phyloP scores from a whole-genome alignment of 2,329 filamentous ascomycete genomes.

The Parasarocladium wereldwijsianum region DNA sequence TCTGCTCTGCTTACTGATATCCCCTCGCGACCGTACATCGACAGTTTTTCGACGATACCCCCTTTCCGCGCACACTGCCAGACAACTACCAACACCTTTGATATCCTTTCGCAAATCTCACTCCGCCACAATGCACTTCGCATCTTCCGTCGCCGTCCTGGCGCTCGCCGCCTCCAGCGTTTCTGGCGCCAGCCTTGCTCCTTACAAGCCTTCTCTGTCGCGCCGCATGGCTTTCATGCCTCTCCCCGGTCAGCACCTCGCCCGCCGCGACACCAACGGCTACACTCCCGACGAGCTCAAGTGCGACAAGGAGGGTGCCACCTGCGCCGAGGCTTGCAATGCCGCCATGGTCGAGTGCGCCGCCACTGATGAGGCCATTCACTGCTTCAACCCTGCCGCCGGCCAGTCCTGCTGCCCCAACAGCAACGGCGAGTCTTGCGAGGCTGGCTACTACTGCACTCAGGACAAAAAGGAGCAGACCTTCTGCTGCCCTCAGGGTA shows the following conservation, averaged over 20 bases:
- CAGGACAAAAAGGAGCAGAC: constrained; percentile 33
- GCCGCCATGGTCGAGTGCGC: constrained; percentile 32
- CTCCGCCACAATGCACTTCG: constrained; percentile 20
- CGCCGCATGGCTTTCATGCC: constrained; percentile 18
- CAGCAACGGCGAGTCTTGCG: constrained; percentile 44
- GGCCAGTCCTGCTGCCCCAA: constrained; percentile 43
- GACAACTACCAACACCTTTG: not conserved
- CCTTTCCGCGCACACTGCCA: too few relatives aligned
- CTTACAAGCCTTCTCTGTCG: constrained; percentile 17
- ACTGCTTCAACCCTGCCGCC: constrained; percentile 41
- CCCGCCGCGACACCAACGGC: constrained; percentile 27
- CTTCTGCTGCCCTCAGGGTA: constrained; percentile 45
- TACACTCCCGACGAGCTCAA: constrained; percentile 32
- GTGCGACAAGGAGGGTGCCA: constrained; percentile 27
- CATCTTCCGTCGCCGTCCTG: constrained; percentile 18
- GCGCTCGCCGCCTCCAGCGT: constrained; percentile 15
- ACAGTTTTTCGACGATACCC: not conserved
- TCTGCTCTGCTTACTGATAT: constrained; percentile 3
- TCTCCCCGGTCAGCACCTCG: constrained; percentile 24
- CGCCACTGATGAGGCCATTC: constrained; percentile 31
- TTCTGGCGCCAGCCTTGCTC: constrained; percentile 15
- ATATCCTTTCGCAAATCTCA: constrained; percentile 7
- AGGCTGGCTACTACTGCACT: constrained; percentile 48
- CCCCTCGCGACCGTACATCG: constrained; percentile 2
- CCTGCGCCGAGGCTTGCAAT: constrained; percentile 41